Evolutionary conservation across 2,329 filamentous ascomycete species (phyloP), one percentile per base, ranked within the genome.

Genomic region (Trichophaea hybrida): DNA sequence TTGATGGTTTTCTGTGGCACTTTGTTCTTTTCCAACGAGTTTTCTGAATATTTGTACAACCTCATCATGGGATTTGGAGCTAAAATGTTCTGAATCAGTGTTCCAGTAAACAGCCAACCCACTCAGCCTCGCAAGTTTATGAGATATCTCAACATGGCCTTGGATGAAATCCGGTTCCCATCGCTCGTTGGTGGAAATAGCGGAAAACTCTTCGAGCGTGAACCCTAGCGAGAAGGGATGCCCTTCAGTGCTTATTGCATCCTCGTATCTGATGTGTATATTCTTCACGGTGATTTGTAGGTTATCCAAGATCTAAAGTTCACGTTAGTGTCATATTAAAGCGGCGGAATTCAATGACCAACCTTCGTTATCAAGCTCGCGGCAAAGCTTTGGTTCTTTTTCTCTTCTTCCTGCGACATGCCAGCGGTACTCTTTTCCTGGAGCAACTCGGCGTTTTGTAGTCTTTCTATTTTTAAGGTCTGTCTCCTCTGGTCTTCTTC

Each of bases 111-210:
- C 80, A 2, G 93, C 89, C 55, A 99, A 75, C 4, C 90, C 88
- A 35, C 88, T 88, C 13, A 99, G 78, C 2, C 85, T 94, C 5
- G 90, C 93, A 50, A 98, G 78, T 74, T 99, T 99, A 75, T 98
- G 88, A 24, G 90, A 96, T 10, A 85, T 86, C 33, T 79, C 78
- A 51, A 82, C 82, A 1, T 86, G 86, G 66, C 91, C 86, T 71
- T 96, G 88, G 68, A 98, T 94, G 71, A 96, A 98, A 33, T 89
- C 94, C 1, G 93, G 91, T 63, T 86, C 85, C 94, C 94, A 99
- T 68, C 94, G 81, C 50, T 86, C 85, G 71, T 98, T 88, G 4
- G 93, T 98, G 72, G 90, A 97, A 70, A 97, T 83, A 12, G 94
- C 94, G 71, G 93, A 97, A 75, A 99, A 90, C 73, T 97, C 91